These are phyloP conservation scores for Priceomyces haplophilus DNA, from an alignment of 805 yeast genomes.

Conservation along the genomic window DNA sequence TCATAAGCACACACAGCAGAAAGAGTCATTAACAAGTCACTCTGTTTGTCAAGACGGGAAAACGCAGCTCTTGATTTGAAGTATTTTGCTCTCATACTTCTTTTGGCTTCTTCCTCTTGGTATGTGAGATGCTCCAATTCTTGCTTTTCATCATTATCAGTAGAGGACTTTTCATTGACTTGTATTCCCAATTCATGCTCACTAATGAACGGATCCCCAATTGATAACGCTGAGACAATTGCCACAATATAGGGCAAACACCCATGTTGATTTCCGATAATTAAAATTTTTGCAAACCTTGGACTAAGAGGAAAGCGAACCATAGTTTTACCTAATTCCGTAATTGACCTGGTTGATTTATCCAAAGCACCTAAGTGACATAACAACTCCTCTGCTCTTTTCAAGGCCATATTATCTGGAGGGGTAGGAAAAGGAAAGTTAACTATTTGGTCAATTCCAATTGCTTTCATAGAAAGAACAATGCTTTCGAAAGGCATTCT, in stretches of 20 bases:
- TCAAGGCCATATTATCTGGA: conserved; percentile 62
- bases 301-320: conserved; percentile 91
- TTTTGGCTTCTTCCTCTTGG: conserved; percentile 35
- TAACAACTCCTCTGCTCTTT: conserved; percentile 64
- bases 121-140: conserved; percentile 35
- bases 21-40: conserved; percentile 73
- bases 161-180: conserved; percentile 13
- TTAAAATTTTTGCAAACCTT: conserved; percentile 83
- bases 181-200: conserved; percentile 70
- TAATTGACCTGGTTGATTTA: conserved; percentile 49
- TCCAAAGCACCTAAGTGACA: conserved; percentile 76
- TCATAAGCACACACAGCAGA: conserved; percentile 88
- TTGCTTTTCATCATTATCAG: conserved; percentile 30
- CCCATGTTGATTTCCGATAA: conserved; percentile 80
- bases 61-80: conserved; percentile 59
- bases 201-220: conserved; percentile 83
- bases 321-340: conserved; percentile 82
- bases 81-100: conserved; percentile 49
- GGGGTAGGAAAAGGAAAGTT: conserved; percentile 98
- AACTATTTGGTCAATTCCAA: conserved; percentile 88
- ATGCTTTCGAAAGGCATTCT: conserved; percentile 97
- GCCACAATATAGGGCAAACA: conserved; percentile 90
- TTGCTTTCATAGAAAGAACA: conserved; percentile 92
- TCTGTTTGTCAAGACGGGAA: conserved; percentile 61
- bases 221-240: conserved; percentile 85